Evolutionary conservation across 768 basidiomycete genomes (phyloP).

Genomic region (Phanerodontia chrysosporium): DNA sequence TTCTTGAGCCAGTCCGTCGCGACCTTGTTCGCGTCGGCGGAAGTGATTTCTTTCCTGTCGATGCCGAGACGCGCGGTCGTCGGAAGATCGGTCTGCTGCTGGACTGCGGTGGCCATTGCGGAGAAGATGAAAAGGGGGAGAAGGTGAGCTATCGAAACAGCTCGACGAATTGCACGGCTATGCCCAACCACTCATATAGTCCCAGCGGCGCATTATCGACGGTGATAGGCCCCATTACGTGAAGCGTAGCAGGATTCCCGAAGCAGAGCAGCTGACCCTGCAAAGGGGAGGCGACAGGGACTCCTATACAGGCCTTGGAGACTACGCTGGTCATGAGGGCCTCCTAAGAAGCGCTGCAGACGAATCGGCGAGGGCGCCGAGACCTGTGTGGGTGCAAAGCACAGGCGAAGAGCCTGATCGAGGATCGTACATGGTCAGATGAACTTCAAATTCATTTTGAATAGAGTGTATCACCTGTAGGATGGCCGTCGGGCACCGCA

Average conservation of each 20-base stretch:
- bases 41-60: not conserved
- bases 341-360: not conserved
- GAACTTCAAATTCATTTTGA: slow-evolving; percentile 1
- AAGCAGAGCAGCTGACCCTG: not conserved
- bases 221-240: not conserved
- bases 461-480: not conserved
- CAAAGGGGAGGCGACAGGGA: not conserved
- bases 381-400: not conserved
- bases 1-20: slow-evolving; percentile 19
- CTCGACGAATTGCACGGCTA: not conserved
- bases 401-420: not conserved
- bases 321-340: not conserved
- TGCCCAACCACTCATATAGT: not conserved
- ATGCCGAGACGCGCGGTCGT: not conserved
- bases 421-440: not conserved
- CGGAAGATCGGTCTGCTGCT: not conserved
- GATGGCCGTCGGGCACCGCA: not conserved
- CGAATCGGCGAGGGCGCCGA: not conserved
- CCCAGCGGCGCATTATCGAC: not conserved
- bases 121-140: not conserved
- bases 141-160: not conserved
- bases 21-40: slow-evolving; percentile 3
- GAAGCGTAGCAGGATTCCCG: not conserved
- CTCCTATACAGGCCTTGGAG: not conserved
- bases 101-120: not conserved